phyloP scores from a whole-genome alignment of 139 green algal genomes.

The Nannochloris sp. region DNA sequence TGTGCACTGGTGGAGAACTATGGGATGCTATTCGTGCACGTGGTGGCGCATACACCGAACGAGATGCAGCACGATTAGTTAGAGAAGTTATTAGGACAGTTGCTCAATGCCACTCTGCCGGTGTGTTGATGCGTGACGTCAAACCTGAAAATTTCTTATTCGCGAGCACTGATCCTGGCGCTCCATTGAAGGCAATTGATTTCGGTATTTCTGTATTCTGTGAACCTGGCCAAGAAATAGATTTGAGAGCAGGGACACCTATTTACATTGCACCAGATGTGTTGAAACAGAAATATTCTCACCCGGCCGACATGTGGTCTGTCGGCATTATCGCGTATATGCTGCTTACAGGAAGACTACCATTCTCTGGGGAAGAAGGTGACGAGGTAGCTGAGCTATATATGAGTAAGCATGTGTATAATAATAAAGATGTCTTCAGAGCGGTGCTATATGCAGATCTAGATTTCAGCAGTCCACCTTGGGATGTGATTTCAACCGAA shows the following conservation, averaged over 20 bases:
- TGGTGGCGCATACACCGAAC: slow-evolving; percentile 37
- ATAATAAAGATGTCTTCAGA: slow-evolving; percentile 51
- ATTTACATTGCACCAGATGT: slow-evolving; percentile 61
- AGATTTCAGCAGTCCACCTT: slow-evolving; percentile 57
- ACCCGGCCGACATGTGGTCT: slow-evolving; percentile 66
- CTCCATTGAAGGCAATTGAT: slow-evolving; percentile 66
- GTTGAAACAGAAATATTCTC: slow-evolving; percentile 47
- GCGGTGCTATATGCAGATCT: slow-evolving; percentile 60
- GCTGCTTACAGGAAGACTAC: slow-evolving; percentile 56
- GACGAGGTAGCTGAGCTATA: slow-evolving; percentile 41
- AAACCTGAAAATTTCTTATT: slow-evolving; percentile 83
- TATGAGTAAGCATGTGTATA: slow-evolving; percentile 28
- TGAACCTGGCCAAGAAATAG: slow-evolving; percentile 30
- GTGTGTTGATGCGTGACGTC: slow-evolving; percentile 63
- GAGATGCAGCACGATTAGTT: slow-evolving; percentile 33
- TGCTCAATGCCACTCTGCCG: slow-evolving; percentile 60
- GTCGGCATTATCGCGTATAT: slow-evolving; percentile 56
- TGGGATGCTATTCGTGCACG: slow-evolving; percentile 27
- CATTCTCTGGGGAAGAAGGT: slow-evolving; percentile 54
- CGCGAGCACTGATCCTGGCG: slow-evolving; percentile 25
- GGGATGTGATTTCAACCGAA: slow-evolving; percentile 28
- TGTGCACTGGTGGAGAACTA: slow-evolving; percentile 46
- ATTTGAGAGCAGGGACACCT: slow-evolving; percentile 35
- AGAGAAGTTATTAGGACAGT: slow-evolving; percentile 50
- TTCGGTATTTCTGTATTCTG: slow-evolving; percentile 63